Evolutionary conservation across 2,329 filamentous ascomycete genomes (phyloP).

Genomic region (Penicillium hesseltinei): DNA sequence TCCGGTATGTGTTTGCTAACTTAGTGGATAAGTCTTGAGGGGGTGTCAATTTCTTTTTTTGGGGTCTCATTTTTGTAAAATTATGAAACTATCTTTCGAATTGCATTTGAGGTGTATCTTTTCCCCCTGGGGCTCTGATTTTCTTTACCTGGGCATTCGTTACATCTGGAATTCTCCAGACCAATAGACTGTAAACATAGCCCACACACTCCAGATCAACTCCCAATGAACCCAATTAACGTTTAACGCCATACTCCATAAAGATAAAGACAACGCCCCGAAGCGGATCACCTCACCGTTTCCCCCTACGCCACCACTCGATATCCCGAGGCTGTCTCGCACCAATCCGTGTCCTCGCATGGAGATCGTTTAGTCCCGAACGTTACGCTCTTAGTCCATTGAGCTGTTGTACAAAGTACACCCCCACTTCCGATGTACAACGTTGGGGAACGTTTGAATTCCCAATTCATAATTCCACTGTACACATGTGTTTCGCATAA

Average conservation of each 20-base stretch:
- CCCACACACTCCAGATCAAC: neutral
- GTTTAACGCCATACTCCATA: neutral
- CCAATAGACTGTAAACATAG: neutral
- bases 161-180: neutral
- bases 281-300: neutral
- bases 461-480: neutral
- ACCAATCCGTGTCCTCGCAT: neutral
- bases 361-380: neutral
- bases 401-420: neutral
- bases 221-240: too few species aligned
- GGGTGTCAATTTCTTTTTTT: neutral
- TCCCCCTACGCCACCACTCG: neutral
- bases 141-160: neutral
- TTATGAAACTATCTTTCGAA: neutral
- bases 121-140: neutral
- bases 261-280: neutral
- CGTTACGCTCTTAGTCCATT: neutral
- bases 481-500: neutral
- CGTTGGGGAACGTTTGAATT: neutral
- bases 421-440: neutral
- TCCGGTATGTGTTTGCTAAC: slow-evolving; percentile 76
- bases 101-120: neutral
- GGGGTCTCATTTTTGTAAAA: neutral
- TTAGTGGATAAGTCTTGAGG: slow-evolving; percentile 45
- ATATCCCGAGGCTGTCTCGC: neutral